Base-by-base conservation (phyloP, 805 yeast species). In the Pichia scutulata region DNA sequence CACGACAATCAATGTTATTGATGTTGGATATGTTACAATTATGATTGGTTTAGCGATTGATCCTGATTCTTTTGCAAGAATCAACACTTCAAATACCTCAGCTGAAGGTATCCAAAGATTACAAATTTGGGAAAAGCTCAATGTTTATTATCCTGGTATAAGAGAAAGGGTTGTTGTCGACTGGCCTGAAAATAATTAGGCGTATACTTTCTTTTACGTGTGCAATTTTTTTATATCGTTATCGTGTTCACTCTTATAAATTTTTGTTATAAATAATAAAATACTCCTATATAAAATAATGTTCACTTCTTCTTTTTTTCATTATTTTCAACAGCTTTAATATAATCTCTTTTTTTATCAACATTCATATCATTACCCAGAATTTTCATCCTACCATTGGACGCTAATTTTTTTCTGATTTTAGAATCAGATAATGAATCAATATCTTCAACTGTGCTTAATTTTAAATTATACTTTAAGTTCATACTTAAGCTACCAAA, bases 31-130 rank as follows among this genome's bases (percentile, higher is more conserved):
- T 12, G 80, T 90, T 22, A 86, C 96, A 0, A 83, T 90, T 63
- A 84, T 89, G 66, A 83, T 90, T 43, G 89, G 93, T 0, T 72
- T 87, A 60, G 88, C 90, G 14, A 79, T 81, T 59, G 90, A 88
- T 58, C 97, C 97, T 0, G 95, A 87, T 58, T 80, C 86, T 8
- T 84, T 86, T 72, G 43, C 48, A 0, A 50, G 52, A 81, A 79
- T 61, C 74, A 75, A 69, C 37, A 48, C 52, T 5, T 48, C 48
- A 3, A 43, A 44, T 21, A 45, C 52, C 8, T 41, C 42, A 22
- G 26, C 33, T 13, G 18, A 48, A 8, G 30, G 41, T 23, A 52
- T 55, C 26, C 45, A 54, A 23, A 76, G 86, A 43, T 83, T 89
- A 62, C 89, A 95, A 37, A 76, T 76, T 18, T 66, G 61, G 55